Evolutionary conservation across 768 basidiomycete species (phyloP).

Genomic region (Russula virescens): DNA sequence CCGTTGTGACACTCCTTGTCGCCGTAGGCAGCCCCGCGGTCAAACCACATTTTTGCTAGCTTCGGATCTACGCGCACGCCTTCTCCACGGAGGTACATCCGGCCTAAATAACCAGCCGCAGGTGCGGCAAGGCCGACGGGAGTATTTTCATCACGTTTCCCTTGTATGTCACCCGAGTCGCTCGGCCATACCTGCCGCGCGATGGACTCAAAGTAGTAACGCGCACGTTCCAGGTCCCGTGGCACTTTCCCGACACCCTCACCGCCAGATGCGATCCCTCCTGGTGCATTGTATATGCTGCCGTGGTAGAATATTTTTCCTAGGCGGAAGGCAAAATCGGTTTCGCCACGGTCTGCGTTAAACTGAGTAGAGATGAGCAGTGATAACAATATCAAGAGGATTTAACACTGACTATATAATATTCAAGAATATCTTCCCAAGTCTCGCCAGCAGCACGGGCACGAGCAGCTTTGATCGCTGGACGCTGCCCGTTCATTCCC

Average conservation of each 20-base stretch:
- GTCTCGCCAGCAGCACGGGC: conserved; percentile 87
- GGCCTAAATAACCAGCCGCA: conserved; percentile 83
- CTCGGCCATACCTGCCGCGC: conserved; percentile 83
- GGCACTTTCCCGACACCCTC: conserved; percentile 90
- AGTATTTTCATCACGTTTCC: conserved; percentile 31
- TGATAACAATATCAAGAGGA: background rate
- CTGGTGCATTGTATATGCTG: conserved; percentile 73
- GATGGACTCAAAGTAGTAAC: conserved; percentile 78
- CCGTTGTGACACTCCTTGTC: conserved; percentile 89
- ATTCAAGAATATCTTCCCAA: conserved; percentile 89
- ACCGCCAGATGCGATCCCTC: conserved; percentile 81
- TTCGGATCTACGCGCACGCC: conserved; percentile 73
- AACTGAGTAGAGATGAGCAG: conserved; percentile 47
- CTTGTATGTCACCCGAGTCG: conserved; percentile 58
- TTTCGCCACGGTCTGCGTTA: conserved; percentile 89
- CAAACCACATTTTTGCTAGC: conserved; percentile 90
- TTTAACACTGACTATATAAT: conserved; percentile 60
- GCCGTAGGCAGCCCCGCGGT: conserved; percentile 70
- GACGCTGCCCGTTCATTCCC: conserved; percentile 59
- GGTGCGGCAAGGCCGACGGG: conserved; percentile 56
- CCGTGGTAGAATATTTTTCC: conserved; percentile 98
- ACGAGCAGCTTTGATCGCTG: conserved; percentile 78
- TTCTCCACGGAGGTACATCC: conserved; percentile 93
- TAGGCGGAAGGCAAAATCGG: conserved; percentile 82
- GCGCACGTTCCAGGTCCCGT: conserved; percentile 69